Evolutionary conservation across 768 basidiomycete species (phyloP).

Genomic region (Agaricus sinodeliciosus): DNA sequence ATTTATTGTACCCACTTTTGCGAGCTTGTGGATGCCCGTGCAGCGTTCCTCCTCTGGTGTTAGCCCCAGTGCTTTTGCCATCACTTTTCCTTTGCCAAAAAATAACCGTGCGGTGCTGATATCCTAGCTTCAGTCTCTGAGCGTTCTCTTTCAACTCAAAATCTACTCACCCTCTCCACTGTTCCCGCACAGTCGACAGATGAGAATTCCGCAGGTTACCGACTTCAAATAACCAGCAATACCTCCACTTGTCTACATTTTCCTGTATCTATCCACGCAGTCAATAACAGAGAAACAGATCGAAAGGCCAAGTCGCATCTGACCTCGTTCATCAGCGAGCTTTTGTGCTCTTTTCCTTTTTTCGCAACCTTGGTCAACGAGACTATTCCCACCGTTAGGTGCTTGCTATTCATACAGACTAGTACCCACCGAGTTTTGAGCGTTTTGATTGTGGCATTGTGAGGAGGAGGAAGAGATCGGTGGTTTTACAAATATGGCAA

Average conservation of each 20-base stretch:
- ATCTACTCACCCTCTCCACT: constrained; percentile 82
- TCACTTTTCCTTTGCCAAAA: constrained; percentile 81
- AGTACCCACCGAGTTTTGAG: constrained; percentile 71
- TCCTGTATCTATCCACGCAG: constrained; percentile 56
- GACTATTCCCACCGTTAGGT: constrained; percentile 38
- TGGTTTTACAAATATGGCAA: constrained; percentile 40
- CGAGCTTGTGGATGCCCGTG: constrained; percentile 70
- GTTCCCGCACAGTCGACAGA: constrained; percentile 85
- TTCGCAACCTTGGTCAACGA: constrained; percentile 92
- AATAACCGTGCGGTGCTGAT: constrained; percentile 82
- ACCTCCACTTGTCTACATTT: constrained; percentile 84
- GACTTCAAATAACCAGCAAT: constrained; percentile 94
- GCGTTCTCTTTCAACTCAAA: background rate
- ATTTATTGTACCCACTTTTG: constrained; percentile 44
- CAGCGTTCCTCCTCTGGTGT: constrained; percentile 84
- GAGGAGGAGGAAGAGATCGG: constrained; percentile 23
- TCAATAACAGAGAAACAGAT: background rate
- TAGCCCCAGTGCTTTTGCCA: constrained; percentile 92
- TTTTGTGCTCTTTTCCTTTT: constrained; percentile 91
- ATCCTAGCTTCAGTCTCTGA: background rate
- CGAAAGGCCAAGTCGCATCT: constrained; percentile 15
- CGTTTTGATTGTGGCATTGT: constrained; percentile 89
- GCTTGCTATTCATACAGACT: background rate
- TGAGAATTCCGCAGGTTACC: constrained; percentile 94
- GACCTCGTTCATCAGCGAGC: constrained; percentile 73